Conservation (phyloP, 176 grass and related monocot genomes). For the Carex parvula region DNA sequence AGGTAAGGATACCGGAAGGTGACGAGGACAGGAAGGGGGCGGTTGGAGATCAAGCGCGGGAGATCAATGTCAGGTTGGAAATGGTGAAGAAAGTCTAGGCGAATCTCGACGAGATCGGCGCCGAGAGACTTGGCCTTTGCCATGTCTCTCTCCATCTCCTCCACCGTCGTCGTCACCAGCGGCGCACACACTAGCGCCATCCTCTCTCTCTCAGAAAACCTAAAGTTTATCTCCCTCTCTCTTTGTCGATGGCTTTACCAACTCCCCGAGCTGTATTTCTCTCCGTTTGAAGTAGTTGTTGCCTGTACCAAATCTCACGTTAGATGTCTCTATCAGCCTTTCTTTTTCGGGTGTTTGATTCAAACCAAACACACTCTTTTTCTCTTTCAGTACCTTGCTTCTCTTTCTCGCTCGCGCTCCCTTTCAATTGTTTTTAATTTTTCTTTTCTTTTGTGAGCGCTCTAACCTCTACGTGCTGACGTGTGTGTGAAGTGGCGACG, state of each 20-base stretch:
- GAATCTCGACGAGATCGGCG: constrained; percentile 85
- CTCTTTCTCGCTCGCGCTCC: not conserved
- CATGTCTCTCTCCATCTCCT: constrained; percentile 68
- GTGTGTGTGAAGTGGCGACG: not conserved
- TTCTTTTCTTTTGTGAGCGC: not conserved
- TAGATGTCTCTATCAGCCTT: not conserved
- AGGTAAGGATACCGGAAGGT: constrained; percentile 59
- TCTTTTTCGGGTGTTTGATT: not conserved
- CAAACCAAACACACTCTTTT: not conserved
- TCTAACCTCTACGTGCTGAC: not conserved
- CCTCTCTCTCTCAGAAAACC: not conserved
- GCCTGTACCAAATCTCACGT: not conserved
- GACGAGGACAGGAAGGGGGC: constrained; percentile 62
- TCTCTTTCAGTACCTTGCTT: not conserved
- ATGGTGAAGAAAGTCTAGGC: constrained; percentile 62
- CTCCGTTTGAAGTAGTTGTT: not conserved
- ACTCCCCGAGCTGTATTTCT: not conserved
- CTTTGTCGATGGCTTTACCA: constrained; percentile 2
- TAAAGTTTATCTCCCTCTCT: not conserved
- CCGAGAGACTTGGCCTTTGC: constrained; percentile 45
- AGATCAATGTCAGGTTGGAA: constrained; percentile 62
- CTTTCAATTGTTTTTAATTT: not conserved
- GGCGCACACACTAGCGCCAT: constrained; percentile 93
- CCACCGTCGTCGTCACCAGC: constrained; percentile 71
- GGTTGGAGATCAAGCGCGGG: constrained; percentile 43